Conservation (phyloP, 176 grass and related monocot genomes). For the Oryza glaberrima region DNA sequence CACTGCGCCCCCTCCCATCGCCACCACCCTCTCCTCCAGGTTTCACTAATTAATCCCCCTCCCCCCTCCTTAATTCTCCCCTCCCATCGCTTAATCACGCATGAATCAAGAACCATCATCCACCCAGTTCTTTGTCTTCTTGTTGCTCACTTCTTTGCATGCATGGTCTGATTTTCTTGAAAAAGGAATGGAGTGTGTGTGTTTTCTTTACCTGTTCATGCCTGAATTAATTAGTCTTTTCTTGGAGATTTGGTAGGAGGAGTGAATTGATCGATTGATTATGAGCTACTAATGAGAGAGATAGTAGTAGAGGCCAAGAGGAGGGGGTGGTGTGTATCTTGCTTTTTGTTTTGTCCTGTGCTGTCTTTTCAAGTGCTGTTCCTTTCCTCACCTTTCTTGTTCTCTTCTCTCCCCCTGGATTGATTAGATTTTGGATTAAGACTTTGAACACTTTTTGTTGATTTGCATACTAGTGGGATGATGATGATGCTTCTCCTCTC, state of each 20-base stretch:
- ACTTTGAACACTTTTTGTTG: neutral
- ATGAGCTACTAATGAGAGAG: neutral
- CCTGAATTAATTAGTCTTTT: neutral
- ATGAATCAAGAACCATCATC: too few relatives aligned
- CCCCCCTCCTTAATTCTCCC: neutral
- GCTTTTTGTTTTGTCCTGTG: constrained; percentile 63
- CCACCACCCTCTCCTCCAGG: constrained; percentile 81
- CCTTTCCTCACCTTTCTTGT: neutral
- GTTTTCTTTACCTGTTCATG: too few relatives aligned
- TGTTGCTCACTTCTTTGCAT: neutral
- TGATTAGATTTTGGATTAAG: constrained; percentile 36
- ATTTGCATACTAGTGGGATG: neutral
- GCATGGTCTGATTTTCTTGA: neutral
- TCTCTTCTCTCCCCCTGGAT: neutral
- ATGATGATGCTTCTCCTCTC: neutral
- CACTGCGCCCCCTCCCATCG: constrained; percentile 72
- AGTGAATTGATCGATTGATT: neutral
- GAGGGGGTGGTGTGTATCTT: constrained; percentile 18
- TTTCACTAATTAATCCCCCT: neutral
- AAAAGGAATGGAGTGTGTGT: too few relatives aligned
- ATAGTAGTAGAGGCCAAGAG: constrained; percentile 14
- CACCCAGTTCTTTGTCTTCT: too few relatives aligned
- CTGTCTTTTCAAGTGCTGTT: constrained; percentile 46
- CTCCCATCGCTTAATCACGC: neutral
- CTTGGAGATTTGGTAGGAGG: neutral